phyloP scores from a whole-genome alignment of 2,329 filamentous ascomycete species.

The Ascosphaera acerosa region DNA sequence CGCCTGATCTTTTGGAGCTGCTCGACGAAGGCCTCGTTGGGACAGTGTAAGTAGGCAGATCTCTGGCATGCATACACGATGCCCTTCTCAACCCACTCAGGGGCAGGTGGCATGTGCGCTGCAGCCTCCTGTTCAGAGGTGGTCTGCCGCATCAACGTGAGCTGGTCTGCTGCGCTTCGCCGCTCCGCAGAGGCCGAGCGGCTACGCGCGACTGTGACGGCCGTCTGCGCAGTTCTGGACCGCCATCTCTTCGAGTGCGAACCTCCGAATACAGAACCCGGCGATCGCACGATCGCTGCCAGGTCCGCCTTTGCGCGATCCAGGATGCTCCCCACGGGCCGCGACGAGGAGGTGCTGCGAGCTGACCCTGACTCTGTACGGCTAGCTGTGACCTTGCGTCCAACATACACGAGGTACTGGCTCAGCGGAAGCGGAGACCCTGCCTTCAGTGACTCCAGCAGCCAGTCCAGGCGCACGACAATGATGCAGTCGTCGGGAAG shows the following conservation, averaged over 20 bases:
- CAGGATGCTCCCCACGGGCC: slow-evolving; percentile 18
- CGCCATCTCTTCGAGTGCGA: slow-evolving; percentile 1
- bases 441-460: slow-evolving; percentile 22
- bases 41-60: slow-evolving; percentile 39
- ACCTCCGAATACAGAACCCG: slow-evolving; percentile 2
- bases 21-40: slow-evolving; percentile 51
- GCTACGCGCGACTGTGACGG: not conserved
- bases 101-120: slow-evolving; percentile 34
- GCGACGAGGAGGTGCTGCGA: not conserved
- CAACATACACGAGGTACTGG: slow-evolving; percentile 27
- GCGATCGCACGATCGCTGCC: slow-evolving; percentile 8
- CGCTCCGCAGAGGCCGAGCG: not conserved
- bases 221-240: not conserved
- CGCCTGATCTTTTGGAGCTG: slow-evolving; percentile 50
- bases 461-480: slow-evolving; percentile 29
- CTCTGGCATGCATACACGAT: slow-evolving; percentile 59
- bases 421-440: slow-evolving; percentile 21
- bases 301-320: slow-evolving; percentile 27
- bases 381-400: slow-evolving; percentile 6
- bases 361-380: not conserved
- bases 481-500: not conserved
- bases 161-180: not conserved
- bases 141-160: slow-evolving; percentile 22
- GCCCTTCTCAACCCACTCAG: slow-evolving; percentile 39
- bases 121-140: slow-evolving; percentile 52